These are phyloP conservation scores for Clarireedia homoeocarpa DNA, from an alignment of 2,329 filamentous ascomycete genomes.

Conservation along the genomic window DNA sequence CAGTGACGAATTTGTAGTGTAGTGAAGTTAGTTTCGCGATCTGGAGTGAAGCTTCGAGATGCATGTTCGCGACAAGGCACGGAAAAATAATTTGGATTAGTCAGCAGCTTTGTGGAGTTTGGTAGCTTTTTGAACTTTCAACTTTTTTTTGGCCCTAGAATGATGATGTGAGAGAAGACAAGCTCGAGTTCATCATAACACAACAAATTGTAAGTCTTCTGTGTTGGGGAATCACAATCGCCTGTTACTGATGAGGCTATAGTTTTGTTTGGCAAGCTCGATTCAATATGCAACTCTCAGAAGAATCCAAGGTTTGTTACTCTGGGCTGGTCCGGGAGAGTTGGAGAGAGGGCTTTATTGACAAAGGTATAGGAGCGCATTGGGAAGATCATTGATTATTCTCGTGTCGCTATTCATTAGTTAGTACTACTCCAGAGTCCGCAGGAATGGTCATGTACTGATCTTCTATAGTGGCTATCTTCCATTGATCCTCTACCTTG, in stretches of 20 bases:
- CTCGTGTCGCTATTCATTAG: slow-evolving; percentile 93
- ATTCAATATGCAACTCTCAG: slow-evolving; percentile 55
- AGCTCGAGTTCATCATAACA: neutral
- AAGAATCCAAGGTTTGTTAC: slow-evolving; percentile 81
- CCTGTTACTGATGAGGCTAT: neutral
- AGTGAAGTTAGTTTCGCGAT: neutral
- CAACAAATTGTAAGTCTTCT: slow-evolving; percentile 4
- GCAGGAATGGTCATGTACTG: slow-evolving; percentile 23
- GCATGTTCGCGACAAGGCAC: slow-evolving; percentile 12
- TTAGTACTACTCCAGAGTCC: slow-evolving; percentile 38
- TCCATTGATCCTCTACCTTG: slow-evolving; percentile 92
- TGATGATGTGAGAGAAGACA: neutral
- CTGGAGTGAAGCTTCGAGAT: neutral
- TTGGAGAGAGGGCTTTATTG: slow-evolving; percentile 10
- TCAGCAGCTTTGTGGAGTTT: slow-evolving; percentile 1
- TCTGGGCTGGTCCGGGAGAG: neutral
- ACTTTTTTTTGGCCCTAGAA: slow-evolving; percentile 13
- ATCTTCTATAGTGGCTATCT: slow-evolving; percentile 71
- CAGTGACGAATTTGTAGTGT: neutral
- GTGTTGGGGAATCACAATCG: neutral
- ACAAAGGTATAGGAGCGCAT: slow-evolving; percentile 73
- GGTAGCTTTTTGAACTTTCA: slow-evolving; percentile 4
- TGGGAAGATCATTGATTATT: slow-evolving; percentile 90
- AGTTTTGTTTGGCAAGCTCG: neutral
- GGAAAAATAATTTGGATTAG: slow-evolving; percentile 10